Conservation (phyloP, 768 basidiomycete genomes). For the Boletus rubropictus region DNA sequence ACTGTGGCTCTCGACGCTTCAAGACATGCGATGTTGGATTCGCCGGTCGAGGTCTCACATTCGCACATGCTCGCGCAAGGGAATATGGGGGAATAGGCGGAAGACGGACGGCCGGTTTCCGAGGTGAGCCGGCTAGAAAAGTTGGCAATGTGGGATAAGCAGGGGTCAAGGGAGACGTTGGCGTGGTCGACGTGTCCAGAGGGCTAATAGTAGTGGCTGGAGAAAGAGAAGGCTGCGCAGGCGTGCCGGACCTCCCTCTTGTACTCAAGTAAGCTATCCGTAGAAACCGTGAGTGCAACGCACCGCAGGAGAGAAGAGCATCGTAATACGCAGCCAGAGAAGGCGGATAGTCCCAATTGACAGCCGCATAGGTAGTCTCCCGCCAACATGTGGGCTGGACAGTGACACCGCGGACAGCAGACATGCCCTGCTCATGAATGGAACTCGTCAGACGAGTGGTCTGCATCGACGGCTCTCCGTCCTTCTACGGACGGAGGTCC, state of each 20-base stretch:
- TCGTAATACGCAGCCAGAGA: slow-evolving; percentile 12
- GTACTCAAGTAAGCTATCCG: slow-evolving; percentile 21
- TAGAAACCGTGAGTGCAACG: slow-evolving; percentile 25
- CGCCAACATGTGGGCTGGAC: slow-evolving; percentile 8
- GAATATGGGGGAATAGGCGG: slow-evolving; percentile 1
- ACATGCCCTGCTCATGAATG: background rate
- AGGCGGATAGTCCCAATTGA: slow-evolving; percentile 21
- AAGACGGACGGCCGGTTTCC: background rate
- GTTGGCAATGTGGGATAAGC: background rate
- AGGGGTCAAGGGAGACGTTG: background rate
- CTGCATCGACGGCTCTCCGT: slow-evolving; percentile 12
- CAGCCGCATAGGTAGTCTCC: slow-evolving; percentile 10
- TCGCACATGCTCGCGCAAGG: slow-evolving; percentile 2
- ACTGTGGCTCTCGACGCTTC: slow-evolving; percentile 12
- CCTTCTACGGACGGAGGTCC: slow-evolving; percentile 2
- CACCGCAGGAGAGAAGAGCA: slow-evolving; percentile 22
- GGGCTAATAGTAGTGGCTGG: background rate
- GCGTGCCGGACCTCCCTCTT: background rate
- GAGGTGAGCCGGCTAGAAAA: background rate
- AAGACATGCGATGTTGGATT: slow-evolving; percentile 4
- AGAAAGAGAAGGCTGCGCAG: background rate
- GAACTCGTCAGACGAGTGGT: slow-evolving; percentile 11
- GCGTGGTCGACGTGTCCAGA: background rate
- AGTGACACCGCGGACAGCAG: background rate
- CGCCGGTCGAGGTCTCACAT: slow-evolving; percentile 4